Conservation (phyloP, 306 rosid species). For the Corylus heterophylla region DNA sequence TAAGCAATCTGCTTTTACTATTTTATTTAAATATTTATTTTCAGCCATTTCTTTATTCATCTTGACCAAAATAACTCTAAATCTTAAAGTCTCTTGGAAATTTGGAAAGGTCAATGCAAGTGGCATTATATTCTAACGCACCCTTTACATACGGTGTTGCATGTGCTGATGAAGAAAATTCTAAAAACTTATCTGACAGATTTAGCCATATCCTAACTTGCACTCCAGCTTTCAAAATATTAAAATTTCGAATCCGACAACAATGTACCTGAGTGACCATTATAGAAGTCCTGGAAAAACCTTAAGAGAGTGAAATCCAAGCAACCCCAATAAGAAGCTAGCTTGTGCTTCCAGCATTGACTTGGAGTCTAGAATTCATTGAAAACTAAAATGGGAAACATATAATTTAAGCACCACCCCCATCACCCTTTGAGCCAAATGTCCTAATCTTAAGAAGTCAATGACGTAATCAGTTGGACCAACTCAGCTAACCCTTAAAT, state of each 20-base stretch:
- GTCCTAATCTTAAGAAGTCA: slow-evolving; percentile 13
- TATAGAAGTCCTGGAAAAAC: not conserved
- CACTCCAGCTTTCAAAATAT: slow-evolving; percentile 22
- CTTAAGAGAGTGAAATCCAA: slow-evolving; percentile 1
- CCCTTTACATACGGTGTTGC: slow-evolving; percentile 38
- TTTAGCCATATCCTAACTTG: slow-evolving; percentile 13
- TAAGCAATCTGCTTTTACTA: too few species aligned
- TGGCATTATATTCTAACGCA: slow-evolving; percentile 25
- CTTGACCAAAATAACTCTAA: not conserved
- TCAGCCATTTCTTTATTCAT: too few species aligned
- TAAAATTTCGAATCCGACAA: slow-evolving; percentile 5
- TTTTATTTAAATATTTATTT: too few species aligned
- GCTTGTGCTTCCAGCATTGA: not conserved
- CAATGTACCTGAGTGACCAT: slow-evolving; percentile 27
- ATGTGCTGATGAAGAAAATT: slow-evolving; percentile 41
- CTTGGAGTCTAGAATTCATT: not conserved
- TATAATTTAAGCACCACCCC: not conserved
- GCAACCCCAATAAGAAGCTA: slow-evolving; percentile 20
- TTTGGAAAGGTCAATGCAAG: slow-evolving; percentile 14
- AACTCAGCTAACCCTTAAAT: slow-evolving; percentile 12
- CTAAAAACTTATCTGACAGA: slow-evolving; percentile 27
- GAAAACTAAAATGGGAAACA: not conserved
- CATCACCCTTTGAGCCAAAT: slow-evolving; percentile 1
- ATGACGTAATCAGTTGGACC: not conserved
- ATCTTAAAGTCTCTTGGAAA: not conserved